Evolutionary conservation across 148 eudicot genomes (phyloP).

Genomic region (Vaccinium vitisidaea): DNA sequence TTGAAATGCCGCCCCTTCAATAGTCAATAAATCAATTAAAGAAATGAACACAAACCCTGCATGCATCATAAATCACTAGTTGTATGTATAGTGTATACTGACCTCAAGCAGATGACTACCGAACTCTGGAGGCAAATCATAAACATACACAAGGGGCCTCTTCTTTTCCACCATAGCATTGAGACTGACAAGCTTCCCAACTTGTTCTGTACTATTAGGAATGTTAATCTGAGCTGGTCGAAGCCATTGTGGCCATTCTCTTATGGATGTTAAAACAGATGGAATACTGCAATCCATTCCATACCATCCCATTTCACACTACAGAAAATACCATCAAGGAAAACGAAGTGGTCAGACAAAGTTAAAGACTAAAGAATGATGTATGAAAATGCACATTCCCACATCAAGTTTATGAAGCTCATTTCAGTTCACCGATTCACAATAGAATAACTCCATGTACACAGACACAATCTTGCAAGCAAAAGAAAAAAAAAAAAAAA

Average conservation of each 20-base stretch:
- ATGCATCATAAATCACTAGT: background rate
- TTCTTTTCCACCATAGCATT: slow-evolving; percentile 73
- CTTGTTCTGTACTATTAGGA: slow-evolving; percentile 38
- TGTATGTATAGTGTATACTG: slow-evolving; percentile 29
- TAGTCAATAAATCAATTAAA: slow-evolving; percentile 21
- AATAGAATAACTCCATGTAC: background rate
- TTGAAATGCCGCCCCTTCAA: slow-evolving; percentile 93
- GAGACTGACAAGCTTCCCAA: slow-evolving; percentile 40
- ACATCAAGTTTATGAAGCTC: background rate
- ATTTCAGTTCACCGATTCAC: background rate
- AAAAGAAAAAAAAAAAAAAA: background rate
- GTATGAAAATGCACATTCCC: background rate
- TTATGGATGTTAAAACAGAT: slow-evolving; percentile 62
- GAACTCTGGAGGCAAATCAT: slow-evolving; percentile 86
- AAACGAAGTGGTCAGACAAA: background rate
- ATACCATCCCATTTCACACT: slow-evolving; percentile 93
- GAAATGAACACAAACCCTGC: slow-evolving; percentile 6
- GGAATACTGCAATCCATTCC: slow-evolving; percentile 95
- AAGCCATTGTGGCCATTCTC: slow-evolving; percentile 88
- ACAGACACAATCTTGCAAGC: background rate
- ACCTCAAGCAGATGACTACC: slow-evolving; percentile 94
- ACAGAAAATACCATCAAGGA: slow-evolving; percentile 9
- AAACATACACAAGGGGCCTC: slow-evolving; percentile 89
- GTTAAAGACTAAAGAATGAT: background rate
- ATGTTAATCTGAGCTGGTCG: slow-evolving; percentile 70